These are phyloP conservation scores for Penicillium taxi DNA, from an alignment of 495 filamentous ascomycete genomes.

Conservation along the genomic window DNA sequence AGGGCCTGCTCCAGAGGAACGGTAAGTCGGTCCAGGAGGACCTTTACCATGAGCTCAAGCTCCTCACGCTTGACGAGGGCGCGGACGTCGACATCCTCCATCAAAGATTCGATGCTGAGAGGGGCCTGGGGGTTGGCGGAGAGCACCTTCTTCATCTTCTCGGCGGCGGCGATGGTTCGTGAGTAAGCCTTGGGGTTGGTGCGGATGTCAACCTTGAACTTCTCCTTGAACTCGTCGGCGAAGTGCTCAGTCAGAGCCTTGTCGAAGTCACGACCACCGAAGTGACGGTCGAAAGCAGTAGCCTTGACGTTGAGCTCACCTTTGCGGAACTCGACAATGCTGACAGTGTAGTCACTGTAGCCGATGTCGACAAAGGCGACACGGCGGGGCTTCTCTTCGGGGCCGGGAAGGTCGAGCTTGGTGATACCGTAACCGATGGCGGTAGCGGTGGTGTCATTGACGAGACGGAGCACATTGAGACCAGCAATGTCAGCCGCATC, in stretches of 20 bases:
- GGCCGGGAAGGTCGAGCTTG: conserved; percentile 79
- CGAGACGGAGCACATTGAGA: conserved; percentile 82
- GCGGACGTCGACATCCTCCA: conserved; percentile 93
- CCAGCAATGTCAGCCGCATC: conserved; percentile 94
- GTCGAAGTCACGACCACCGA: conserved; percentile 97
- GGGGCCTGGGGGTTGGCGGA: conserved; percentile 91
- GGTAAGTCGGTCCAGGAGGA: conserved; percentile 67
- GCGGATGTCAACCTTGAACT: conserved; percentile 85
- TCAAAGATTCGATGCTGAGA: conserved; percentile 96
- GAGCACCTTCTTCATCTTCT: conserved; percentile 98
- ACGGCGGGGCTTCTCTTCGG: conserved; percentile 87
- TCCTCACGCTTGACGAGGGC: conserved; percentile 89
- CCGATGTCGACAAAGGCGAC: conserved; percentile 95
- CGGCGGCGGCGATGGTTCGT: conserved; percentile 76
- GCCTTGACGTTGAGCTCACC: conserved; percentile 91
- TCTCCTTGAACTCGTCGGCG: conserved; percentile 86
- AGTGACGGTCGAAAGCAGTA: conserved; percentile 91
- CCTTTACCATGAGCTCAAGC: conserved; percentile 81
- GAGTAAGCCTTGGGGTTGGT: conserved; percentile 81
- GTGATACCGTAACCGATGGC: conserved; percentile 97
- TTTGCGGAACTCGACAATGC: conserved; percentile 94
- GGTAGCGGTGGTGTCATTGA: conserved; percentile 97
- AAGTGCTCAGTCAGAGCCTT: conserved; percentile 90
- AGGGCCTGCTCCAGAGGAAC: conserved; percentile 81
- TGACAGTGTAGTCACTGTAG: conserved; percentile 89